Evolutionary conservation across 176 grass and related monocot species (phyloP).

Genomic region (Melocanna baccifera): DNA sequence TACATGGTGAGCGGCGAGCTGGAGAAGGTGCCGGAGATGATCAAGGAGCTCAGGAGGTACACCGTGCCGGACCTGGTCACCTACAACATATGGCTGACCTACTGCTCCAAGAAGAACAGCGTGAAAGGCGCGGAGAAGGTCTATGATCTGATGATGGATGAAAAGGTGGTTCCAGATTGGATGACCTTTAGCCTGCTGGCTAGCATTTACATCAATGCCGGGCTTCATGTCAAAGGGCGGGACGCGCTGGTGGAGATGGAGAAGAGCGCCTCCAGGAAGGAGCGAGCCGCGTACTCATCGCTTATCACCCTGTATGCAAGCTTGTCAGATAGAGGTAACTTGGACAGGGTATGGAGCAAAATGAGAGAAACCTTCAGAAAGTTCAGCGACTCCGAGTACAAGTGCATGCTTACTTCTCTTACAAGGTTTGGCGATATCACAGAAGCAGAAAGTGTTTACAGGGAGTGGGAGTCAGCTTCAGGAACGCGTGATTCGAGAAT

Average conservation of each 20-base stretch:
- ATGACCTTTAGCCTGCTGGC: constrained; percentile 75
- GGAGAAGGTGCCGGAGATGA: constrained; percentile 51
- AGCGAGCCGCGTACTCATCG: constrained; percentile 53
- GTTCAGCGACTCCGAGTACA: constrained; percentile 67
- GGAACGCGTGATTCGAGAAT: constrained; percentile 62
- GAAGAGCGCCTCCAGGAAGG: constrained; percentile 57
- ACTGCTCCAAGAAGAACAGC: constrained; percentile 59
- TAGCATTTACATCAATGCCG: constrained; percentile 63
- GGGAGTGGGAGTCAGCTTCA: constrained; percentile 53
- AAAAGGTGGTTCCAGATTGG: constrained; percentile 58
- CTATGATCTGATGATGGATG: constrained; percentile 51
- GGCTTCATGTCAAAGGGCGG: constrained; percentile 46
- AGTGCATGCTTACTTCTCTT: constrained; percentile 75
- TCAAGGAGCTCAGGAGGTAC: constrained; percentile 63
- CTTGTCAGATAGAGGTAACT: constrained; percentile 61
- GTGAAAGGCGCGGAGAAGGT: constrained; percentile 52
- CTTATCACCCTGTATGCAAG: constrained; percentile 66
- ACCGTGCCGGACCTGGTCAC: constrained; percentile 58
- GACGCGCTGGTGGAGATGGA: constrained; percentile 67
- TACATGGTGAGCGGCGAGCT: constrained; percentile 62
- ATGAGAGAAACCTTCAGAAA: constrained; percentile 63
- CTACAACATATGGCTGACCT: constrained; percentile 72
- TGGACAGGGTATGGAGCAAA: constrained; percentile 64
- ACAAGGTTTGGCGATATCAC: constrained; percentile 57
- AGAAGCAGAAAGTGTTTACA: constrained; percentile 48